These are phyloP conservation scores for Mycena vulgaris DNA, from an alignment of 768 basidiomycete genomes.

Conservation along the genomic window DNA sequence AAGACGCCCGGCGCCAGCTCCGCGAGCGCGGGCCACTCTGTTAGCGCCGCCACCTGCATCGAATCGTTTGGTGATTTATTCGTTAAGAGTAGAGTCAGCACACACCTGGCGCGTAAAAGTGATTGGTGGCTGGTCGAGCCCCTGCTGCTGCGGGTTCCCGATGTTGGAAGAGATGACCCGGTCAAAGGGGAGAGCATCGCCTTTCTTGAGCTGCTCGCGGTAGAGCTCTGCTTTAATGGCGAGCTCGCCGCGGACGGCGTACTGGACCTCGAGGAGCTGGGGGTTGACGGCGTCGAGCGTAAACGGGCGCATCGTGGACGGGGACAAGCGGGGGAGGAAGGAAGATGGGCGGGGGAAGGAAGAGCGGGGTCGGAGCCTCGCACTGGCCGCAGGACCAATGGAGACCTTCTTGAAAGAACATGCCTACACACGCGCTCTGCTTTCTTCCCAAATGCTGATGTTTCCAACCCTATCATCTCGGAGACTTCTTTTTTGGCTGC, in stretches of 20 bases:
- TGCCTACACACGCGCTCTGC: too few species aligned
- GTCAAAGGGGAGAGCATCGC: conserved; percentile 83
- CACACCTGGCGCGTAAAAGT: conserved; percentile 93
- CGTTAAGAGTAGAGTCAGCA: too few species aligned
- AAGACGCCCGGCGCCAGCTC: conserved; percentile 84
- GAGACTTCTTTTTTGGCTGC: too few species aligned
- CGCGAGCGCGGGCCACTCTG: conserved; percentile 92
- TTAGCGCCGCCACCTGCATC: conserved; percentile 87
- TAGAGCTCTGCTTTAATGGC: conserved; percentile 94
- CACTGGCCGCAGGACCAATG: too few species aligned
- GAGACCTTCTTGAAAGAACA: too few species aligned
- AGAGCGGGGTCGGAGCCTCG: too few species aligned
- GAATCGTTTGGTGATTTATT: background rate
- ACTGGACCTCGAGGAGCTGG: conserved; percentile 88
- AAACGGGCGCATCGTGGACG: conserved; percentile 68
- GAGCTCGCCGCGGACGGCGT: conserved; percentile 97
- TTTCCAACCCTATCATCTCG: too few species aligned
- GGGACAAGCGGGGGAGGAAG: background rate
- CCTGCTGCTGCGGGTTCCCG: conserved; percentile 97
- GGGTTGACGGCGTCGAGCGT: conserved; percentile 86
- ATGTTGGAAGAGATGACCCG: conserved; percentile 96
- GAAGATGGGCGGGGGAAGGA: conserved; percentile 3
- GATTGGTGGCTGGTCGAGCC: conserved; percentile 92
- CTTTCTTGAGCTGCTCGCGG: conserved; percentile 76
- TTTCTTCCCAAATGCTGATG: too few species aligned